These are phyloP conservation scores for Cyclospora cayetanensis DNA, from an alignment of 169 alveolate species.

Conservation along the genomic window DNA sequence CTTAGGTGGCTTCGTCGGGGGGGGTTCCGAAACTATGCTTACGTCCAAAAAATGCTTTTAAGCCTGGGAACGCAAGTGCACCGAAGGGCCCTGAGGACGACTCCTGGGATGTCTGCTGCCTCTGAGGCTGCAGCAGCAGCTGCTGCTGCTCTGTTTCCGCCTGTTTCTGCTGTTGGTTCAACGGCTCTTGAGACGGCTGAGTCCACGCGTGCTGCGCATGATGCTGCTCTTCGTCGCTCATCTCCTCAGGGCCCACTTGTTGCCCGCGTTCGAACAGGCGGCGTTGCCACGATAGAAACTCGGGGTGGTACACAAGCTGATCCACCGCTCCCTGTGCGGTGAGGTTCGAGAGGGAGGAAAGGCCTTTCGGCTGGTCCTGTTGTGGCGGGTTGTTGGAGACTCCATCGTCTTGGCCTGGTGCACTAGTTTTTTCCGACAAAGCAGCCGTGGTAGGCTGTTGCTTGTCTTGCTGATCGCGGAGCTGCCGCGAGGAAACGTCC, in stretches of 20 bases:
- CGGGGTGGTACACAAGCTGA: background rate
- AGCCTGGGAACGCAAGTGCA: background rate
- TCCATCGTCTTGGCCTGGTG: too few relatives aligned
- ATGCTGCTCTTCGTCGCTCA: conserved; percentile 5
- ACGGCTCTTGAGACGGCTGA: background rate
- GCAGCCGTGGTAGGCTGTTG: too few relatives aligned
- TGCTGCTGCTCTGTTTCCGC: background rate
- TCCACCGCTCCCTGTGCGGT: conserved; percentile 46
- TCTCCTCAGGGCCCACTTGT: background rate
- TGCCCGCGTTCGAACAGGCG: background rate
- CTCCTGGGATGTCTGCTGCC: background rate
- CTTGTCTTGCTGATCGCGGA: background rate
- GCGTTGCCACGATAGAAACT: conserved; percentile 1
- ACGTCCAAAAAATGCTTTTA: conserved; percentile 1
- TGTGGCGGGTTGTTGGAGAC: too few relatives aligned
- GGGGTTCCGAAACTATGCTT: too few relatives aligned
- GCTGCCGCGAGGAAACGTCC: conserved; percentile 30
- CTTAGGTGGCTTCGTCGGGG: too few relatives aligned
- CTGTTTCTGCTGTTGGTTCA: background rate
- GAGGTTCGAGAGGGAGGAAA: background rate
- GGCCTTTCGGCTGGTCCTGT: background rate
- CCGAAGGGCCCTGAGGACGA: background rate
- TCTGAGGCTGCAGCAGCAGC: background rate
- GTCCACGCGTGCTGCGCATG: background rate
- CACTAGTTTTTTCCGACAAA: too few relatives aligned